Base-by-base conservation (phyloP, 2,329 filamentous ascomycete species). In the Chaetomiaceae sp. region DNA sequence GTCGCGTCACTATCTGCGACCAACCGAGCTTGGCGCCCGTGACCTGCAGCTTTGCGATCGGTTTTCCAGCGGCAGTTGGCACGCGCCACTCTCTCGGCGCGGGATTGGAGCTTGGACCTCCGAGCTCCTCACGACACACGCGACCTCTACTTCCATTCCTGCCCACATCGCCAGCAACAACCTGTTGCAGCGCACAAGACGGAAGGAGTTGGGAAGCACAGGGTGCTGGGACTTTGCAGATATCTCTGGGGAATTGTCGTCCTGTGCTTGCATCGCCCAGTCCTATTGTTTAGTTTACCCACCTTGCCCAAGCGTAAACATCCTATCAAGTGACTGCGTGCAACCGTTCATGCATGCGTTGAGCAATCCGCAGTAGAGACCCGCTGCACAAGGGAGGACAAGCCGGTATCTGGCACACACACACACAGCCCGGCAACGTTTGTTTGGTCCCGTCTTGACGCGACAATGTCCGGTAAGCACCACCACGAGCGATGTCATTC, bases 381-480 rank as follows among this genome's bases (percentile, higher is more conserved):
- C 22, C 47, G 49, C 51, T 39, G 37, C 53, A 56, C 51, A 52
- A 50, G 53, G 51, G 44, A 53, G 52, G 36, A 42, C 33, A 53
- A 23, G 42, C 45, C 31, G 46, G 43, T 27, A 25, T 23, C 38
- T 49, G 58, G 51, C 57, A 51, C 33, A 43, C 59, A 51, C 33
- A 43, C 59, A 51, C 47, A 39, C 57, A 42, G 48, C 52, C 37
- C 38, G 29, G 27, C 40, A 37, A 17, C 27, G 8, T 47, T 36
- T 42, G 29, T 42, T 51, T 31, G 29, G 39, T 51, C 36, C 48
- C 46, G 36, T 40, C 47, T 42, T 39, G 49, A 53, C 51, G 55
- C 57, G 55, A 53, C 56, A 37, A 64, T 64, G 63, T 64, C 63
- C 57, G 63, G 63, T 64, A 64, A 64, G 63, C 62, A 59, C 19